Evolutionary conservation across 2,329 filamentous ascomycete genomes (phyloP), one percentile per base, ranked within the genome.

Genomic region (Samsoniella hepiali): DNA sequence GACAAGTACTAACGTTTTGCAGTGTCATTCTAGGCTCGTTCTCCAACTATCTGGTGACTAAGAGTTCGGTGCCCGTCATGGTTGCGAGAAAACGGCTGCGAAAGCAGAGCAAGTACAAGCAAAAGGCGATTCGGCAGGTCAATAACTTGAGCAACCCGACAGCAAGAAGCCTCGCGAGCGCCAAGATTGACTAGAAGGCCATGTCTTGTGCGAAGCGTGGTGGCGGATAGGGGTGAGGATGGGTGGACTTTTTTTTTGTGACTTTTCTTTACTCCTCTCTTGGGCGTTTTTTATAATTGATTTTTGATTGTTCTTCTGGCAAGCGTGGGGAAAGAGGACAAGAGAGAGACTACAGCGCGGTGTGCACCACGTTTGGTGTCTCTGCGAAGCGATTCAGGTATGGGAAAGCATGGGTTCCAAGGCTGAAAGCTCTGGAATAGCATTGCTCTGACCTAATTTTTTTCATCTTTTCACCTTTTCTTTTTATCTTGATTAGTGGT

Each of bases 21-120:
- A 96, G 93, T 72, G 94, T 97, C 29, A 88, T 99, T 65, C 84
- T 99, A 36, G 95, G 95, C 32, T 97, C 93, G 0, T 98, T 99
- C 76, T 96, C 91, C 65, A 98, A 98, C 74, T 99, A 99, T 72
- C 83, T 99, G 8, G 93, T 99, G 38, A 96, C 93, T 44, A 98
- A 98, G 79, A 96, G 92, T 67, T 96, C 91, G 2, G 93, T 96
- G 17, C 95, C 95, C 0, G 95, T 99, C 65, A 99, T 99, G 95
- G 95, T 98, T 42, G 95, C 95, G 8, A 84, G 95, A 64, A 97
- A 96, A 80, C 89, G 91, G 64, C 82, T 97, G 50, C 84, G 91
- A 56, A 97, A 97, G 76, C 91, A 96, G 77, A 88, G 86, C 74
- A 93, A 94, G 74, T 90, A 90, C 74, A 90, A 89, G 76, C 85